Conservation (phyloP, 768 basidiomycete species). For the Tulasnella sp. region DNA sequence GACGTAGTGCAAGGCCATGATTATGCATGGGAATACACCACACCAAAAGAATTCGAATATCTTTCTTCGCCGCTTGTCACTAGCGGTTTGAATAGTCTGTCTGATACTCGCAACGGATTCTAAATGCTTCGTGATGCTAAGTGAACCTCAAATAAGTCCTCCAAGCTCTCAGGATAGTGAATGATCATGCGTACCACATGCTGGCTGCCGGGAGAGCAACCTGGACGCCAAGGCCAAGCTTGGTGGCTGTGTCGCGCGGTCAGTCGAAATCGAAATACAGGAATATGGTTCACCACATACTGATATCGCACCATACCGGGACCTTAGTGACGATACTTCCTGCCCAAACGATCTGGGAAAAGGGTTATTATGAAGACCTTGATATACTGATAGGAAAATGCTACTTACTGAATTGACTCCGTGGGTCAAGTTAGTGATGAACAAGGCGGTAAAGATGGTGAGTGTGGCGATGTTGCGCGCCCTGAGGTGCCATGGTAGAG, state of each 20-base stretch:
- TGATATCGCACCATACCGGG: constrained; percentile 64
- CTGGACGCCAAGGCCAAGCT: constrained; percentile 33
- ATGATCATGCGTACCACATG: constrained; percentile 32
- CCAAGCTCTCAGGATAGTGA: neutral
- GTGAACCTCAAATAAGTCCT: neutral
- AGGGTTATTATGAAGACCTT: constrained; percentile 31
- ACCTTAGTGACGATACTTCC: constrained; percentile 46
- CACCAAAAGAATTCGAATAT: constrained; percentile 47
- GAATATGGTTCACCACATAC: constrained; percentile 38
- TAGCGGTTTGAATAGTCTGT: constrained; percentile 30
- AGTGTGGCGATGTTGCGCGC: constrained; percentile 27
- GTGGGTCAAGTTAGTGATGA: constrained; percentile 31
- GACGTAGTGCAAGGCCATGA: constrained; percentile 42
- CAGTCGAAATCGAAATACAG: neutral
- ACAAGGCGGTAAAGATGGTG: constrained; percentile 34
- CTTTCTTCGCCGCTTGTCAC: constrained; percentile 42
- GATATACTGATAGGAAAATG: constrained; percentile 24
- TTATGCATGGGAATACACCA: constrained; percentile 46
- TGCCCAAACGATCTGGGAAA: constrained; percentile 55
- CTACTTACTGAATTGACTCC: constrained; percentile 49
- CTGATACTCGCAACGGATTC: constrained; percentile 31
- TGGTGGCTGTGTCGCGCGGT: constrained; percentile 33
- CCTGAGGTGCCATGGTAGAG: constrained; percentile 34
- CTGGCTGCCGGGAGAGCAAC: constrained; percentile 38
- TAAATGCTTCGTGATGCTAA: constrained; percentile 31